These are phyloP conservation scores for Thelonectria rubi DNA, from an alignment of 2,329 filamentous ascomycete genomes.

Conservation along the genomic window DNA sequence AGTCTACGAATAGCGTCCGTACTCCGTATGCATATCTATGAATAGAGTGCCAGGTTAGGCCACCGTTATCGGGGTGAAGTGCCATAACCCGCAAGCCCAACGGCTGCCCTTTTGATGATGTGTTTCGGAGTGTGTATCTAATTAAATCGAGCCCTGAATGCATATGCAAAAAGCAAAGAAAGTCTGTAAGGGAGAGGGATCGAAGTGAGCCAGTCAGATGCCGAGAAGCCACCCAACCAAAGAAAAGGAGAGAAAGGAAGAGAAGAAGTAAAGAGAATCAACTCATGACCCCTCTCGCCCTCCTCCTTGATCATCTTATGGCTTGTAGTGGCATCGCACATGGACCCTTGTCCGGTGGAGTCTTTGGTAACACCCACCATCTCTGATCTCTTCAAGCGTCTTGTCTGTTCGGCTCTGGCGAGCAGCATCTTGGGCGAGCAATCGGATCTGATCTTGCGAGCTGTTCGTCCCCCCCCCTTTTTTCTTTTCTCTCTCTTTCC, in stretches of 20 bases:
- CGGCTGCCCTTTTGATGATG: not conserved
- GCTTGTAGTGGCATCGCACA: not conserved
- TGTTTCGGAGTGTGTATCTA: too few species aligned
- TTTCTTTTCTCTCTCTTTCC: not conserved
- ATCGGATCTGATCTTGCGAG: constrained; percentile 15
- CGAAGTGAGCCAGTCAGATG: not conserved
- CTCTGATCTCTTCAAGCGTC: not conserved
- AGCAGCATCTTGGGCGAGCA: not conserved
- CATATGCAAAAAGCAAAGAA: not conserved
- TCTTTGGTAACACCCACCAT: constrained; percentile 28
- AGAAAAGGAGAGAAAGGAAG: too few species aligned
- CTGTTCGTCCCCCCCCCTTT: not conserved
- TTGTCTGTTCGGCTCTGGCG: constrained; percentile 4
- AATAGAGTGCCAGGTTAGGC: constrained; percentile 1
- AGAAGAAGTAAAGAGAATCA: not conserved
- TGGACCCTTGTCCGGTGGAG: constrained; percentile 24
- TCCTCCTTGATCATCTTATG: not conserved
- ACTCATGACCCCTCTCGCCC: not conserved
- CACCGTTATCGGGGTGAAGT: not conserved
- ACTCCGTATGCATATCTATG: not conserved
- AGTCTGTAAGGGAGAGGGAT: not conserved
- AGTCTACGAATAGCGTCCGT: not conserved
- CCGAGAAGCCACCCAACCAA: not conserved
- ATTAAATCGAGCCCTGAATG: too few species aligned
- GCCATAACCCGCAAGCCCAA: not conserved